A percentile compares a stretch with the other conserved stretches of the same genome.
Conservation (phyloP, 2,329 filamentous ascomycete species). For the Davidsoniella virescens region DNA sequence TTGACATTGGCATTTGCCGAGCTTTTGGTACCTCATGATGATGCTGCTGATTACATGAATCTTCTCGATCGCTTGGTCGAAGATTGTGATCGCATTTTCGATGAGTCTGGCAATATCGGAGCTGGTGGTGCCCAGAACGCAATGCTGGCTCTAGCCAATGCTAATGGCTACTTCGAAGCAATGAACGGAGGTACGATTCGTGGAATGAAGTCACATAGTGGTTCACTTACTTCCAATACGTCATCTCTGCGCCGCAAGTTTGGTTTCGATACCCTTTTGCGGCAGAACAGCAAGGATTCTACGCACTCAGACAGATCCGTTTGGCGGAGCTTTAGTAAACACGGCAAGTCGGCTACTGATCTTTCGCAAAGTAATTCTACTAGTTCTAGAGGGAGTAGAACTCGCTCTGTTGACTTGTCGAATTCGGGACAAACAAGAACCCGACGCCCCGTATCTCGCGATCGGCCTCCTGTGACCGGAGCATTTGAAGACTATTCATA, state of each 20-base stretch:
- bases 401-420: conserved; percentile 58
- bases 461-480: conserved; percentile 43
- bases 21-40: conserved; percentile 45
- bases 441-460: conserved; percentile 38
- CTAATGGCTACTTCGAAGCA: conserved; percentile 36
- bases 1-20: conserved; percentile 81
- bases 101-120: conserved; percentile 28
- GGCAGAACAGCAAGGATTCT: conserved; percentile 55
- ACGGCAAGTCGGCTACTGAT: conserved; percentile 12
- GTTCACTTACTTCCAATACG: conserved; percentile 69
- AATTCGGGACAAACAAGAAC: conserved; percentile 18
- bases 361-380: conserved; percentile 13
- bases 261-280: conserved; percentile 58
- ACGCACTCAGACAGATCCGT: conserved; percentile 35
- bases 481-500: conserved; percentile 39
- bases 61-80: conserved; percentile 77
- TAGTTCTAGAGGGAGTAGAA: conserved; percentile 30
- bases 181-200: conserved; percentile 31
- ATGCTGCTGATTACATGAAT: conserved; percentile 71
- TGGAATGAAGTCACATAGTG: conserved; percentile 46
- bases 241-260: conserved; percentile 76
- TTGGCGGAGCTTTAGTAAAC: conserved; percentile 76
- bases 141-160: conserved; percentile 17
- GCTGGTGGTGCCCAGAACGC: conserved; percentile 12
- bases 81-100: conserved; percentile 78